phyloP scores from a whole-genome alignment of 2,329 filamentous ascomycete species.

The Alternaria triticimaculans region DNA sequence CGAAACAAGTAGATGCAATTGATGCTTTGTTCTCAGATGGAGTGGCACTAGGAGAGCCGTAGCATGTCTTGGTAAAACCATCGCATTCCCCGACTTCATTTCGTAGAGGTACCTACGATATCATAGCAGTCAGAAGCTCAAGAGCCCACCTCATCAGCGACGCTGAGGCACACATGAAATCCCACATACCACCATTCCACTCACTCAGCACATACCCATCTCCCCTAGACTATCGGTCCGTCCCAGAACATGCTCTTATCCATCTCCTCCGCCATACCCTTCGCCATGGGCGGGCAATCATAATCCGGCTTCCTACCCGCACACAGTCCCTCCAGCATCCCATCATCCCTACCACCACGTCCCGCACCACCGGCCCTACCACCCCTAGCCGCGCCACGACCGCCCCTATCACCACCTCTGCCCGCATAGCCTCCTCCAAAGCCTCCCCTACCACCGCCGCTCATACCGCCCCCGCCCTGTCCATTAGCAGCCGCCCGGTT shows the following conservation, averaged over 20 bases:
- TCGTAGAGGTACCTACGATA: background rate
- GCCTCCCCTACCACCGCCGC: background rate
- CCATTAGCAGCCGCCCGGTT: slow-evolving; percentile 32
- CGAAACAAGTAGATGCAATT: background rate
- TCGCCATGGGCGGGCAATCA: slow-evolving; percentile 31
- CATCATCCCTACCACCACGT: background rate
- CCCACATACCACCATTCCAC: no score
- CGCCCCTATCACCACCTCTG: background rate
- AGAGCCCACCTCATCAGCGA: background rate
- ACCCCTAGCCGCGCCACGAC: background rate
- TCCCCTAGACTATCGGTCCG: slow-evolving; percentile 24
- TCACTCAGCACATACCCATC: background rate
- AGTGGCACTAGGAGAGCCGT: background rate
- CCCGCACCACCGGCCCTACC: slow-evolving; percentile 8
- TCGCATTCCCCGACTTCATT: background rate
- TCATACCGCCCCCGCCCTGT: background rate
- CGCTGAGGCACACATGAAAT: background rate
- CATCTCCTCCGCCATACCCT: slow-evolving; percentile 39
- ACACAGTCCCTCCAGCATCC: slow-evolving; percentile 13
- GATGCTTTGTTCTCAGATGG: background rate
- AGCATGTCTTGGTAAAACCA: background rate
- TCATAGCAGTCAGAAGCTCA: background rate
- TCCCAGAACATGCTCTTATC: slow-evolving; percentile 41
- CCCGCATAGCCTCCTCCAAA: background rate
- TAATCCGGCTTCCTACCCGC: slow-evolving; percentile 30